phyloP scores from a whole-genome alignment of 768 basidiomycete species.

The Favolaschia claudopus region DNA sequence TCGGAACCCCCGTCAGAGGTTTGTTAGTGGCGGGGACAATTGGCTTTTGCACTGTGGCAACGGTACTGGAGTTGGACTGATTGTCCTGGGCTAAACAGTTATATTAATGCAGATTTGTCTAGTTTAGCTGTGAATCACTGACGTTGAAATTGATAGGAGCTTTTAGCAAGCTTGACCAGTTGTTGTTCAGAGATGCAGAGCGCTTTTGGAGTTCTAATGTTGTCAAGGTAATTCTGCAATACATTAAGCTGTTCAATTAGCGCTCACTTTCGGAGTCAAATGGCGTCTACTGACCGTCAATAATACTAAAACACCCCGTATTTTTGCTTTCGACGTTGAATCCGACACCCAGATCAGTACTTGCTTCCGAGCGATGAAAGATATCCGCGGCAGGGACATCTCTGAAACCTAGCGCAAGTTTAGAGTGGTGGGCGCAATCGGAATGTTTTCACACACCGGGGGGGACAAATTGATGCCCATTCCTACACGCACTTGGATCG shows the following conservation, averaged over 20 bases:
- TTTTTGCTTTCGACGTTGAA: conserved; percentile 9
- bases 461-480: conserved; percentile 7
- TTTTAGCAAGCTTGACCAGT: neutral
- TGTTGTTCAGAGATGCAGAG: neutral
- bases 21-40: too few species aligned
- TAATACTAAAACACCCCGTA: conserved; percentile 7
- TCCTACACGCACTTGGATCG: neutral
- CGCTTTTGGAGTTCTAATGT: neutral
- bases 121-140: too few species aligned
- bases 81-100: too few species aligned
- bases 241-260: neutral
- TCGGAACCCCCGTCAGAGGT: conserved; percentile 6
- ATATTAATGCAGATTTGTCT: too few species aligned
- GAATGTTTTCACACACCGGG: neutral
- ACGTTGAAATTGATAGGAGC: neutral
- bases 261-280: neutral
- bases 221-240: conserved; percentile 6
- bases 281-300: conserved; percentile 7
- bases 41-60: neutral
- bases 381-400: neutral
- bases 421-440: too few species aligned
- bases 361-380: conserved; percentile 12
- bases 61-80: too few species aligned
- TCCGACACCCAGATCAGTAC: too few species aligned
- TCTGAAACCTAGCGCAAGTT: neutral